A percentile compares a stretch with the other conserved stretches of the same genome.
Evolutionary conservation across 352 stramenopile species (phyloP).

Genomic region (Pythium plurisporium): DNA sequence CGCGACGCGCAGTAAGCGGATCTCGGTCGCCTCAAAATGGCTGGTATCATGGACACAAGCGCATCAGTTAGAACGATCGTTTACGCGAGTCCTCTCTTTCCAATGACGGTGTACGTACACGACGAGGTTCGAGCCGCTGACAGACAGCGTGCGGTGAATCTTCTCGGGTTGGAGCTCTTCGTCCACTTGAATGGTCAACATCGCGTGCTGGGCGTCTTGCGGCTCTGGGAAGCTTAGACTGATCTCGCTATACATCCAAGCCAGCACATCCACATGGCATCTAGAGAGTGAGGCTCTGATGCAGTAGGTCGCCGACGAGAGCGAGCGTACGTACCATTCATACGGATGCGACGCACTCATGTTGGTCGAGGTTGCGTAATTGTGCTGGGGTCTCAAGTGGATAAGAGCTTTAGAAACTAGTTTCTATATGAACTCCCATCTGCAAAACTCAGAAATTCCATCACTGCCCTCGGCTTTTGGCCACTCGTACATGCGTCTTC

Average conservation of each 20-base stretch:
- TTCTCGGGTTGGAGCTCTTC: constrained; percentile 84
- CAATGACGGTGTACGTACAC: constrained; percentile 42
- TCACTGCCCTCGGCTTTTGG: too few species aligned
- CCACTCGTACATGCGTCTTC: too few species aligned
- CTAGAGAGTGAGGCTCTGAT: not conserved
- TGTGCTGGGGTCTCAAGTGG: not conserved
- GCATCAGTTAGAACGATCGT: too few species aligned
- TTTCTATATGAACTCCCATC: too few species aligned
- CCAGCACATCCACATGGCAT: not conserved
- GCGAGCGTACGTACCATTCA: constrained; percentile 47
- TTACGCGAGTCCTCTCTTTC: too few species aligned
- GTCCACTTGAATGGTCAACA: constrained; percentile 84
- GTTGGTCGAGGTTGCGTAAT: not conserved
- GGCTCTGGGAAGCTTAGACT: constrained; percentile 58
- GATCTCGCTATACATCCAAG: constrained; percentile 39
- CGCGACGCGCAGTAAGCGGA: constrained; percentile 74
- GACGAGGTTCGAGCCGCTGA: constrained; percentile 56
- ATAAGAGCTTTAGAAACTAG: constrained; percentile 3
- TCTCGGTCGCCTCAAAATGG: constrained; percentile 78
- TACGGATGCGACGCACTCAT: constrained; percentile 65
- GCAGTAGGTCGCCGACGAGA: not conserved
- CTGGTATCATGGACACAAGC: too few species aligned
- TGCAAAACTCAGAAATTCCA: too few species aligned
- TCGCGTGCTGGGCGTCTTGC: constrained; percentile 60
- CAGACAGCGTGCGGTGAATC: constrained; percentile 65